Evolutionary conservation across 176 grass and related monocot species (phyloP).

Genomic region (Puya raimondii): DNA sequence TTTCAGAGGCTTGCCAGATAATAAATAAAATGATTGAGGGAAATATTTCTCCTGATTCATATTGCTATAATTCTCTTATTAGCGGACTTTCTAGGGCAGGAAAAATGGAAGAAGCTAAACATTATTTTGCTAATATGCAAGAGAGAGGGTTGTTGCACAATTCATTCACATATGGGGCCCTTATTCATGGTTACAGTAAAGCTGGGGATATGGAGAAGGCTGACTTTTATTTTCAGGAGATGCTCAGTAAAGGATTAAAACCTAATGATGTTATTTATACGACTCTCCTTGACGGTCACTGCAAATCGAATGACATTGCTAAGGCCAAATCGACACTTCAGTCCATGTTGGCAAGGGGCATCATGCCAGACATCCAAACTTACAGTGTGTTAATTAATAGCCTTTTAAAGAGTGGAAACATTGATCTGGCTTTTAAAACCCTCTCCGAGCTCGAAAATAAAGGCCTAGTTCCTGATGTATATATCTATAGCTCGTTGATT

Average conservation of each 20-base stretch:
- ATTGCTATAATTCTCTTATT: conserved; percentile 69
- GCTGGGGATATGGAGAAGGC: conserved; percentile 48
- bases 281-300: conserved; percentile 53
- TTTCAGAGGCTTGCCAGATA: conserved; percentile 41
- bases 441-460: conserved; percentile 48
- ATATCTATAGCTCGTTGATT: conserved; percentile 55
- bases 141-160: conserved; percentile 49
- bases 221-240: conserved; percentile 44
- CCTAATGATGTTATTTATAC: conserved; percentile 49
- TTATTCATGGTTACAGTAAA: conserved; percentile 55
- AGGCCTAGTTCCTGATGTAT: conserved; percentile 53
- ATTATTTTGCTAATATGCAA: conserved; percentile 45
- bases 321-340: conserved; percentile 41
- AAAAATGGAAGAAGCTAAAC: conserved; percentile 50
- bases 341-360: conserved; percentile 40
- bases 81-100: conserved; percentile 50
- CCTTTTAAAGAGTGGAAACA: conserved; percentile 41
- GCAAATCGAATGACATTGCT: conserved; percentile 30
- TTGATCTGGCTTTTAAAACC: conserved; percentile 46
- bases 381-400: conserved; percentile 55
- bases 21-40: conserved; percentile 41
- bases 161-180: conserved; percentile 47
- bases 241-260: conserved; percentile 37
- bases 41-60: conserved; percentile 50
- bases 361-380: conserved; percentile 30